A percentile compares a stretch with the other conserved stretches of the same genome.
Conservation (phyloP, 2,329 filamentous ascomycete genomes). For the Thelonectria blattea region DNA sequence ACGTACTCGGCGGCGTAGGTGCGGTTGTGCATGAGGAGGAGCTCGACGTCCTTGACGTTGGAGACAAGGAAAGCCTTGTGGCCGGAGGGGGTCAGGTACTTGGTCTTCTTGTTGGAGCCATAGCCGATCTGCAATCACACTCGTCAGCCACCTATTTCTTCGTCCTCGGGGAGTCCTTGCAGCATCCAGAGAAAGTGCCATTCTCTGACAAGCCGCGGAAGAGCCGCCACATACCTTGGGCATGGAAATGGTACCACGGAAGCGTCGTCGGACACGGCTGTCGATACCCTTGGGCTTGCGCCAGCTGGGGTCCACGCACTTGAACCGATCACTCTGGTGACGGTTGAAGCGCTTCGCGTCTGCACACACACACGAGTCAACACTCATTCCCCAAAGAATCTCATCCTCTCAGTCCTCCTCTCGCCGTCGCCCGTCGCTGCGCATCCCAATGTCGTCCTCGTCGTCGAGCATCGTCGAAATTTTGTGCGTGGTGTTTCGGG, state of each 20-base stretch:
- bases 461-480: constrained; percentile 27
- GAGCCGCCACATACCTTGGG: constrained; percentile 79
- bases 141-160: constrained; percentile 24
- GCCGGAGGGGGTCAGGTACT: constrained; percentile 97
- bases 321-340: constrained; percentile 98
- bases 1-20: constrained; percentile 98
- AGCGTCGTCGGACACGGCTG: constrained; percentile 95
- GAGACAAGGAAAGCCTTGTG: constrained; percentile 99
- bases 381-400: constrained; percentile 24
- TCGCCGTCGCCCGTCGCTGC: neutral
- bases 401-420: constrained; percentile 2
- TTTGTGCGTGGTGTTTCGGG: neutral
- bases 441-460: constrained; percentile 13
- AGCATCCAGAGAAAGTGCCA: constrained; percentile 1
- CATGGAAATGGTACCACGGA: constrained; percentile 95
- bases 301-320: constrained; percentile 88
- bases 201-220: constrained; percentile 12
- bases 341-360: constrained; percentile 94
- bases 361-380: constrained; percentile 55
- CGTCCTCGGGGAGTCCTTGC: neutral
- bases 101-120: constrained; percentile 99
- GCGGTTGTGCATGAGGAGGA: constrained; percentile 99
- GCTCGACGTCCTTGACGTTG: constrained; percentile 95
- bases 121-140: constrained; percentile 80
- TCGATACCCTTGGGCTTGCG: constrained; percentile 99